Evolutionary conservation across 768 basidiomycete genomes (phyloP).

Genomic region (Xerocomellus intermedius): DNA sequence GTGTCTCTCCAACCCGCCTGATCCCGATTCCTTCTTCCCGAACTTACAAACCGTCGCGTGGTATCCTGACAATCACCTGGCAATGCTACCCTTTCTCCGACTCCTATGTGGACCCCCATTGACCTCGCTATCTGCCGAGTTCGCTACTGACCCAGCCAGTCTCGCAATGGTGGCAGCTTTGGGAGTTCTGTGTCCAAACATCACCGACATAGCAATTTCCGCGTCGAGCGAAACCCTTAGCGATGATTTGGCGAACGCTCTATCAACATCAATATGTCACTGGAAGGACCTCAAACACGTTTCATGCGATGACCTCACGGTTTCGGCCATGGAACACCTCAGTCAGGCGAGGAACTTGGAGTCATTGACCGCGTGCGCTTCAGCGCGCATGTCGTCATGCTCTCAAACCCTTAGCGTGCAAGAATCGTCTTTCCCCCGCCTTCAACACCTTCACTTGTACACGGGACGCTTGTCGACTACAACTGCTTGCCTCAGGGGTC

Average conservation of each 20-base stretch:
- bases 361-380: slow-evolving; percentile 17
- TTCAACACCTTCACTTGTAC: slow-evolving; percentile 22
- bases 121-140: slow-evolving; percentile 19
- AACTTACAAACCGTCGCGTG: slow-evolving; percentile 22
- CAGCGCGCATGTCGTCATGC: slow-evolving; percentile 9
- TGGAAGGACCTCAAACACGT: slow-evolving; percentile 20
- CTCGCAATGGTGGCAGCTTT: slow-evolving; percentile 13
- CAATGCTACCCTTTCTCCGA: slow-evolving; percentile 21
- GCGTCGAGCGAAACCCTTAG: slow-evolving; percentile 3
- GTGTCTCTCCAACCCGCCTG: slow-evolving; percentile 16
- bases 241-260: slow-evolving; percentile 10
- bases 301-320: slow-evolving; percentile 22
- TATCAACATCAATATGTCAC: slow-evolving; percentile 19
- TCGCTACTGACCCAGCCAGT: slow-evolving; percentile 16
- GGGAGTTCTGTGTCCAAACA: slow-evolving; percentile 19
- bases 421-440: slow-evolving; percentile 4
- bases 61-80: slow-evolving; percentile 21
- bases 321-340: slow-evolving; percentile 20
- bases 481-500: slow-evolving; percentile 2
- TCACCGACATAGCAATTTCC: slow-evolving; percentile 18
- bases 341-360: slow-evolving; percentile 8
- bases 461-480: slow-evolving; percentile 11
- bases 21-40: slow-evolving; percentile 18
- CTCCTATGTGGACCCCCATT: slow-evolving; percentile 25
- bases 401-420: background rate